Evolutionary conservation across 768 basidiomycete genomes (phyloP).

Genomic region (Tricholoma hemisulphureum): DNA sequence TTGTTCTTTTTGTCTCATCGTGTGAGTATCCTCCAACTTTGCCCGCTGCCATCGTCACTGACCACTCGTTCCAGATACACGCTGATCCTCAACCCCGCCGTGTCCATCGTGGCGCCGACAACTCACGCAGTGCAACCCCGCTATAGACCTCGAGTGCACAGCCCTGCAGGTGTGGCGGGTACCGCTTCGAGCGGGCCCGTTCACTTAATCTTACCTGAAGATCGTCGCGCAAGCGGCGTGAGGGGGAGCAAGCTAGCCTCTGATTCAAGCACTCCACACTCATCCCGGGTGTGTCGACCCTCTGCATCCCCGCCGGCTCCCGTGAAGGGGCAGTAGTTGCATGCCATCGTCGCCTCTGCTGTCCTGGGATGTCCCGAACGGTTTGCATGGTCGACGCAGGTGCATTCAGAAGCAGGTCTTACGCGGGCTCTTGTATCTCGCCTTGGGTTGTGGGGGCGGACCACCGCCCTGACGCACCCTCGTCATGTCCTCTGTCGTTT

Average conservation of each 20-base stretch:
- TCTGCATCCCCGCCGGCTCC: neutral
- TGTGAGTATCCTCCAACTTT: neutral
- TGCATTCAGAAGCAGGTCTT: constrained; percentile 2
- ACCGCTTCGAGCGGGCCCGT: constrained; percentile 3
- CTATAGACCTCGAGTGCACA: neutral
- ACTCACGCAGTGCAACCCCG: neutral
- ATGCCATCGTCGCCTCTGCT: constrained; percentile 1
- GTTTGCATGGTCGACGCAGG: neutral
- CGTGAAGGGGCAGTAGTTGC: constrained; percentile 1
- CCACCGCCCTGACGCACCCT: neutral
- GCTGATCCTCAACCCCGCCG: neutral
- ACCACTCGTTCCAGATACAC: neutral
- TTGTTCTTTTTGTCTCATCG: neutral
- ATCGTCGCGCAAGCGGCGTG: neutral
- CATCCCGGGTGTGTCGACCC: neutral
- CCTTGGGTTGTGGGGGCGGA: neutral
- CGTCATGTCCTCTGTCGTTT: neutral
- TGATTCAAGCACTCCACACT: constrained; percentile 2
- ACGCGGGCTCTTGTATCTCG: neutral
- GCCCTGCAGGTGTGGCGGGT: constrained; percentile 3
- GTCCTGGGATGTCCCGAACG: neutral
- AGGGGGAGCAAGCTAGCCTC: constrained; percentile 1
- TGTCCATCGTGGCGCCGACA: neutral
- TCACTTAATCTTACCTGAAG: constrained; percentile 2
- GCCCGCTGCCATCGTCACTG: neutral